Evolutionary conservation across 306 rosid genomes (phyloP).

Genomic region (Dalbergia cultrata): DNA sequence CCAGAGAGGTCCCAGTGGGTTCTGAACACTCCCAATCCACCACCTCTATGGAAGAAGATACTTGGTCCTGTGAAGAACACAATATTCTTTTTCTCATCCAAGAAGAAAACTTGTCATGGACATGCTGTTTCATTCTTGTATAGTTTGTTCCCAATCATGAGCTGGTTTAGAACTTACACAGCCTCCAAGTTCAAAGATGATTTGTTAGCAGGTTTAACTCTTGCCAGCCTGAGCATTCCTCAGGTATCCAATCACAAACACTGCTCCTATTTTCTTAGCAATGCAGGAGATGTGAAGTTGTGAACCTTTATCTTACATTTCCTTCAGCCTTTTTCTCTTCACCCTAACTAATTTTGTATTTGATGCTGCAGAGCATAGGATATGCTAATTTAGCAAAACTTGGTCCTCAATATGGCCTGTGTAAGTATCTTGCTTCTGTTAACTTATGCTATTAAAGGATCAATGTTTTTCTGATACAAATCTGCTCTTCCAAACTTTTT

Average conservation of each 20-base stretch:
- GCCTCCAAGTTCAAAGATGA: conserved; percentile 72
- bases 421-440: conserved; percentile 57
- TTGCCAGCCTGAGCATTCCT: conserved; percentile 92
- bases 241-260: conserved; percentile 58
- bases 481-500: not conserved
- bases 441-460: not conserved
- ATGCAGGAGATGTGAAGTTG: not conserved
- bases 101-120: conserved; percentile 29
- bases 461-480: not conserved
- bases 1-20: conserved; percentile 62
- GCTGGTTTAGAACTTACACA: conserved; percentile 69
- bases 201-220: conserved; percentile 85
- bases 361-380: conserved; percentile 82
- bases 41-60: conserved; percentile 57
- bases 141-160: conserved; percentile 73
- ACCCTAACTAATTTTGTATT: not conserved
- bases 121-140: conserved; percentile 49
- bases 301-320: not conserved
- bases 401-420: conserved; percentile 90
- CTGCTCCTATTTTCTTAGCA: not conserved
- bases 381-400: conserved; percentile 87
- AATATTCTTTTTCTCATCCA: conserved; percentile 46
- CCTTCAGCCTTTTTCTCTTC: not conserved
- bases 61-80: conserved; percentile 48
- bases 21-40: conserved; percentile 73